Conservation (phyloP, 805 yeast species). For the Priceomyces fermenticarens region DNA sequence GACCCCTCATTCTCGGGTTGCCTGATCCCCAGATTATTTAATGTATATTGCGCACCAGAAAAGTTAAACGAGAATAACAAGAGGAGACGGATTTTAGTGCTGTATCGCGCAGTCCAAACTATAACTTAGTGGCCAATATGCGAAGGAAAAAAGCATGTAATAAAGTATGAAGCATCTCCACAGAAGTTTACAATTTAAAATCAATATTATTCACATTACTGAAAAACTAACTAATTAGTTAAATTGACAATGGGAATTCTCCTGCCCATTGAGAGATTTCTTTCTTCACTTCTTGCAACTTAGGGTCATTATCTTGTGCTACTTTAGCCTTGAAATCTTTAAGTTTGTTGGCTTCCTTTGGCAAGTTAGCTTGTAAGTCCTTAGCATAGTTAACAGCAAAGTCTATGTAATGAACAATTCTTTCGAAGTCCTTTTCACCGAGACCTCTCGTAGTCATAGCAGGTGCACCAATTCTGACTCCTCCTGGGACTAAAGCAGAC, state of each 20-base stretch:
- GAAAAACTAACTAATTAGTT: slow-evolving; percentile 5
- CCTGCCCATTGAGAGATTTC: slow-evolving; percentile 94
- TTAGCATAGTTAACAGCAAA: slow-evolving; percentile 75
- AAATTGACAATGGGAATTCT: slow-evolving; percentile 60
- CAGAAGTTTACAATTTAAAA: slow-evolving; percentile 3
- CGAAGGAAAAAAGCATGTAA: no score
- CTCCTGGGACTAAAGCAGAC: slow-evolving; percentile 94
- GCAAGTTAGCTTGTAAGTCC: slow-evolving; percentile 72
- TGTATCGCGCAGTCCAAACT: no score
- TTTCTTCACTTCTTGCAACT: slow-evolving; percentile 58
- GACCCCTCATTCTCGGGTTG: no score
- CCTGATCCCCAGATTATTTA: not conserved
- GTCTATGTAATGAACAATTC: slow-evolving; percentile 78
- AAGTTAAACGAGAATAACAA: slow-evolving; percentile 2
- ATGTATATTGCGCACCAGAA: slow-evolving; percentile 1
- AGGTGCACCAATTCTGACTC: slow-evolving; percentile 95
- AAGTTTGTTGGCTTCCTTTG: slow-evolving; percentile 90
- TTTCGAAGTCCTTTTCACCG: slow-evolving; percentile 69
- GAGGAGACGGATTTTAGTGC: no score
- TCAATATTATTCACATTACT: not conserved
- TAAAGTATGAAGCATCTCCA: no score
- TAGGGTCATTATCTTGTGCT: slow-evolving; percentile 65
- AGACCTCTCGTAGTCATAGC: slow-evolving; percentile 98
- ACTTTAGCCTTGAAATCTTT: slow-evolving; percentile 92
- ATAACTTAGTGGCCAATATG: no score